A percentile compares a stretch with the other conserved stretches of the same genome.
These are phyloP conservation scores for Vaccinium corymbosum DNA, from an alignment of 148 eudicot genomes.

Conservation along the genomic window DNA sequence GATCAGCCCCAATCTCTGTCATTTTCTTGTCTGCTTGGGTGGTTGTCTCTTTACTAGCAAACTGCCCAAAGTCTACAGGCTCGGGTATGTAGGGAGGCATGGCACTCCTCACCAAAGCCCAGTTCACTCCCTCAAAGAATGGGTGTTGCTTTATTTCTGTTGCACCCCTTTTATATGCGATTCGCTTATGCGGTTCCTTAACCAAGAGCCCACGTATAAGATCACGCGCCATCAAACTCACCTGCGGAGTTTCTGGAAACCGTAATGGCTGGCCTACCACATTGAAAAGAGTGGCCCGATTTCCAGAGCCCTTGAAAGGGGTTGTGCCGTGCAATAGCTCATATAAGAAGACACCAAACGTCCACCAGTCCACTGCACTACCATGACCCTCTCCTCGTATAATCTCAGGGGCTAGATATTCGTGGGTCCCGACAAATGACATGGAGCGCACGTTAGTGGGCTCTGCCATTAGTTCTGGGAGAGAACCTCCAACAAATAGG, in stretches of 20 bases:
- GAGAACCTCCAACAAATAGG: conserved; percentile 58
- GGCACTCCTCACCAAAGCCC: conserved; percentile 84
- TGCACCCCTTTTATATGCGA: conserved; percentile 83
- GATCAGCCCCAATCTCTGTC: conserved; percentile 33
- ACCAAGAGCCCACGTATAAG: conserved; percentile 66
- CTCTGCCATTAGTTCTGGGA: conserved; percentile 94
- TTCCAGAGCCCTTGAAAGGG: conserved; percentile 84
- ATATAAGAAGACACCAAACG: conserved; percentile 75
- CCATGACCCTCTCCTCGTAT: conserved; percentile 95
- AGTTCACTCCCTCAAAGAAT: conserved; percentile 82
- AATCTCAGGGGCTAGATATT: conserved; percentile 87
- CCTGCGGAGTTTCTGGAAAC: conserved; percentile 68
- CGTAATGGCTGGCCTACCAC: conserved; percentile 75
- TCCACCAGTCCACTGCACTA: conserved; percentile 98
- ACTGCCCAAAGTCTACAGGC: conserved; percentile 55
- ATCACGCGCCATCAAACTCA: conserved; percentile 61
- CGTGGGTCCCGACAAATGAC: conserved; percentile 93
- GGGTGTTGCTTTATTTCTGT: conserved; percentile 91
- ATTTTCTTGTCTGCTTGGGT: conserved; percentile 40
- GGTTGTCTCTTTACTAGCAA: conserved; percentile 47
- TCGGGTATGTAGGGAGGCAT: conserved; percentile 66
- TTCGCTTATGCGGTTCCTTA: conserved; percentile 81
- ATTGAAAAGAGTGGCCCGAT: conserved; percentile 78
- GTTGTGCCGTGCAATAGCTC: conserved; percentile 85
- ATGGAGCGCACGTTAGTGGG: conserved; percentile 85